Evolutionary conservation across 306 rosid species (phyloP).

Genomic region (Glycine tomentella): DNA sequence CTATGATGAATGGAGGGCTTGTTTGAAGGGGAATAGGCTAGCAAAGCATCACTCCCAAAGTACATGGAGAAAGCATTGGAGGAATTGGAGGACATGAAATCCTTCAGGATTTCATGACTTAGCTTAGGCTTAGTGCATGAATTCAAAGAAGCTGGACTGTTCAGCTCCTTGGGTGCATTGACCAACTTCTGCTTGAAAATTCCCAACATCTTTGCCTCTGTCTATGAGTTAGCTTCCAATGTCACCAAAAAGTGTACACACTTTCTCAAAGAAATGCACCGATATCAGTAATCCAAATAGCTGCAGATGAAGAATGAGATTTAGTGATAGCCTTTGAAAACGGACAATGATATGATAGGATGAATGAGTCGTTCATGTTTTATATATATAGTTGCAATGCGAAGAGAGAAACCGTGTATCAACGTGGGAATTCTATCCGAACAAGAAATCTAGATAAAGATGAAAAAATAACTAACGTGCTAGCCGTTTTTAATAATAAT

Average conservation of each 20-base stretch:
- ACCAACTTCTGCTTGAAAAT: constrained; percentile 82
- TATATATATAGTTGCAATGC: constrained; percentile 29
- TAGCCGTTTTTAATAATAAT: not conserved
- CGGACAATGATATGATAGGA: constrained; percentile 20
- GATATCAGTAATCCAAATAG: constrained; percentile 42
- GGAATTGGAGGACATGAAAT: constrained; percentile 63
- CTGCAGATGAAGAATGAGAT: constrained; percentile 30
- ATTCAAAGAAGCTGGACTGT: constrained; percentile 71
- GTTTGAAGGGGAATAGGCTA: constrained; percentile 63
- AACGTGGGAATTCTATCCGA: constrained; percentile 78
- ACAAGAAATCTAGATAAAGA: constrained; percentile 27
- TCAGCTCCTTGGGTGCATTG: constrained; percentile 86
- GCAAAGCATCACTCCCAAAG: constrained; percentile 63
- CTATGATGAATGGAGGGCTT: constrained; percentile 51
- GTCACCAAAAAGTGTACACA: no score
- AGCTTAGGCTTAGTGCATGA: constrained; percentile 60
- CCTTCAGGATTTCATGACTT: constrained; percentile 58
- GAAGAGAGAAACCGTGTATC: not conserved
- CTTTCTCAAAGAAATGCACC: constrained; percentile 40
- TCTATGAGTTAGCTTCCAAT: not conserved
- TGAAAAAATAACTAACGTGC: not conserved
- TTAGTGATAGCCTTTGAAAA: not conserved
- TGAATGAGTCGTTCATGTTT: not conserved
- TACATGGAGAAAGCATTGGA: constrained; percentile 60
- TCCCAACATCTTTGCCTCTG: constrained; percentile 61